Evolutionary conservation across 495 filamentous ascomycete genomes (phyloP).

Genomic region (Xylaria acuta): DNA sequence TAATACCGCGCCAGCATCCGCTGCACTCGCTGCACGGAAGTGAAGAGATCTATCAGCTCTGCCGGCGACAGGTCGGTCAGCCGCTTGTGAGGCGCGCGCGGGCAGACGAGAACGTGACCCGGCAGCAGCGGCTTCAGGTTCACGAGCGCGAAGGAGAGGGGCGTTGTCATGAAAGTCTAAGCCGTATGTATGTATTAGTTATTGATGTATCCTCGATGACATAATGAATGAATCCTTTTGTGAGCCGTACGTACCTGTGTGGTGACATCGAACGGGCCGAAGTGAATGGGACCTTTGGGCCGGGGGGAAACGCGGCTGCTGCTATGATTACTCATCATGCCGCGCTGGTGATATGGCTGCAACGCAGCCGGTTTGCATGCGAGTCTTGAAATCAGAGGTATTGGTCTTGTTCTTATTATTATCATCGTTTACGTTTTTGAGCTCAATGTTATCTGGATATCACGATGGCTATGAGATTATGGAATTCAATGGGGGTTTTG

Average conservation of each 20-base stretch:
- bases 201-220: conserved; percentile 29
- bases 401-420: conserved; percentile 12
- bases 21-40: conserved; percentile 80
- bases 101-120: conserved; percentile 87
- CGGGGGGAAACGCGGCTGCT: background rate
- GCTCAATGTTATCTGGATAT: background rate
- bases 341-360: background rate
- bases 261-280: conserved; percentile 70
- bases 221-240: background rate
- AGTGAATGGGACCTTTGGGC: conserved; percentile 53
- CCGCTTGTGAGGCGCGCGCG: conserved; percentile 67
- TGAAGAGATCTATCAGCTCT: conserved; percentile 86
- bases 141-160: conserved; percentile 81
- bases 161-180: conserved; percentile 83
- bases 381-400: conserved; percentile 6
- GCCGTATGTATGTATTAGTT: background rate
- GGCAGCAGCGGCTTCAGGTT: conserved; percentile 95
- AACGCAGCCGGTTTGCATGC: background rate
- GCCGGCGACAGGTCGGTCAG: conserved; percentile 73
- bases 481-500: background rate
- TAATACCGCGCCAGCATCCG: conserved; percentile 78
- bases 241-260: conserved; percentile 52
- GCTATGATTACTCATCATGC: conserved; percentile 10
- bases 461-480: background rate
- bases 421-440: conserved; percentile 12